Conservation (phyloP, 495 filamentous ascomycete genomes). For the Neurospora sp. region DNA sequence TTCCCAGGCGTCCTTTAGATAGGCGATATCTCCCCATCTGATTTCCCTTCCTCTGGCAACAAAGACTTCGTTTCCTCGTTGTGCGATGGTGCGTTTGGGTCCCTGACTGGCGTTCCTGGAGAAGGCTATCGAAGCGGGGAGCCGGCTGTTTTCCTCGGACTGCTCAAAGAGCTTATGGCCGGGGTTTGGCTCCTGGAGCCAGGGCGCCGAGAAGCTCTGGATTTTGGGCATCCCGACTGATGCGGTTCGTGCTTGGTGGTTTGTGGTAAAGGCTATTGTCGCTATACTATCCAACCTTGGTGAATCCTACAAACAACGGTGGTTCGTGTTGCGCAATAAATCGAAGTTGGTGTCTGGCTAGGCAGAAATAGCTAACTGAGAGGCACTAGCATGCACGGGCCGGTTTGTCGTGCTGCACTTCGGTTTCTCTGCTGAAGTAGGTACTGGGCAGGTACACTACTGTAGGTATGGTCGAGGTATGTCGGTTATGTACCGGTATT, state of each 20-base stretch:
- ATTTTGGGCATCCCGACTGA: slow-evolving; percentile 59
- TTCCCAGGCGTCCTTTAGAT: slow-evolving; percentile 63
- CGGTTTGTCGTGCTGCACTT: neutral
- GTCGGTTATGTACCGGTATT: neutral
- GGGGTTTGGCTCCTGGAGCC: slow-evolving; percentile 66
- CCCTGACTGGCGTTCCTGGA: slow-evolving; percentile 36
- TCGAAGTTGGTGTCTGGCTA: neutral
- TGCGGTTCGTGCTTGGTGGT: neutral
- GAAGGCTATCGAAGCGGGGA: slow-evolving; percentile 17
- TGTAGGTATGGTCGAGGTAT: neutral
- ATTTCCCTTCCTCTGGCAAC: slow-evolving; percentile 77
- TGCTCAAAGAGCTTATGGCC: slow-evolving; percentile 61
- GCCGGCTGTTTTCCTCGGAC: slow-evolving; percentile 17
- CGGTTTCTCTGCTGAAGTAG: neutral
- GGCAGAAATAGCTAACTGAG: neutral
- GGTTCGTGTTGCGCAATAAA: neutral
- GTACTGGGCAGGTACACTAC: neutral
- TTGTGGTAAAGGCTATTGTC: neutral
- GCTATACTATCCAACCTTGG: neutral
- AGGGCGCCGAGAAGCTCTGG: slow-evolving; percentile 69
- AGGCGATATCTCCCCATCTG: slow-evolving; percentile 69
- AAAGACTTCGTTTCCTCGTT: slow-evolving; percentile 70
- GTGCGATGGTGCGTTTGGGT: slow-evolving; percentile 59
- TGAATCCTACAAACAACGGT: neutral
- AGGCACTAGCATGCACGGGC: neutral